Conservation (phyloP, 192 early-diverging fungal species). For the Ambispora gerdemannii region DNA sequence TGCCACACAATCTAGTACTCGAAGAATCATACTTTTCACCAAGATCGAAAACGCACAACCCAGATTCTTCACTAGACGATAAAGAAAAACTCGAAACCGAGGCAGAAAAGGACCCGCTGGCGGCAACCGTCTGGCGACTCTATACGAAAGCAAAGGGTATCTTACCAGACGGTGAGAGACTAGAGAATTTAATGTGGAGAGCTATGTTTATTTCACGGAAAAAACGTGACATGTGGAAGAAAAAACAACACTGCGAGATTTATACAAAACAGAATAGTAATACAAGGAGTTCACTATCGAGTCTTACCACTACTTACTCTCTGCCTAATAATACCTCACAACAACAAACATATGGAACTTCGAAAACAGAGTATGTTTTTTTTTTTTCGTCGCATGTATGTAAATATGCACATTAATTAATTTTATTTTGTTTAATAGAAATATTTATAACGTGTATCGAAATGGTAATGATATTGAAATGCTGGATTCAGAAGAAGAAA, state of each 20-base stretch:
- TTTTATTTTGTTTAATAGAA: no score
- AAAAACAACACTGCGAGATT: no score
- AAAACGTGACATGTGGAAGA: slow-evolving; percentile 25
- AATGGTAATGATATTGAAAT: no score
- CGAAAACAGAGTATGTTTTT: no score
- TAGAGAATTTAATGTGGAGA: slow-evolving; percentile 84
- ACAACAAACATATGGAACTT: no score
- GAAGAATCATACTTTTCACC: no score
- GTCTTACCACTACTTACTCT: not conserved
- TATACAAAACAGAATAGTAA: not conserved
- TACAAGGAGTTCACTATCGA: not conserved
- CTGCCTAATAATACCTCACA: not conserved
- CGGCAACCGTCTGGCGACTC: slow-evolving; percentile 68
- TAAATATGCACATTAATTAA: no score
- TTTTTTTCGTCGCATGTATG: no score
- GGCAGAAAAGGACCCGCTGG: slow-evolving; percentile 48
- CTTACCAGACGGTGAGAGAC: slow-evolving; percentile 68
- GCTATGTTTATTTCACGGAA: slow-evolving; percentile 67
- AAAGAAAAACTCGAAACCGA: slow-evolving; percentile 38
- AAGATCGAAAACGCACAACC: no score
- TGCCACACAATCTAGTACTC: no score
- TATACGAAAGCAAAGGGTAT: slow-evolving; percentile 77
- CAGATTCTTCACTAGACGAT: slow-evolving; percentile 10
- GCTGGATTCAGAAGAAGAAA: no score
- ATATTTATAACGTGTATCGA: no score